Base-by-base conservation (phyloP, 1,284 basidiomycete species). In the Exobasidium rhododendri region DNA sequence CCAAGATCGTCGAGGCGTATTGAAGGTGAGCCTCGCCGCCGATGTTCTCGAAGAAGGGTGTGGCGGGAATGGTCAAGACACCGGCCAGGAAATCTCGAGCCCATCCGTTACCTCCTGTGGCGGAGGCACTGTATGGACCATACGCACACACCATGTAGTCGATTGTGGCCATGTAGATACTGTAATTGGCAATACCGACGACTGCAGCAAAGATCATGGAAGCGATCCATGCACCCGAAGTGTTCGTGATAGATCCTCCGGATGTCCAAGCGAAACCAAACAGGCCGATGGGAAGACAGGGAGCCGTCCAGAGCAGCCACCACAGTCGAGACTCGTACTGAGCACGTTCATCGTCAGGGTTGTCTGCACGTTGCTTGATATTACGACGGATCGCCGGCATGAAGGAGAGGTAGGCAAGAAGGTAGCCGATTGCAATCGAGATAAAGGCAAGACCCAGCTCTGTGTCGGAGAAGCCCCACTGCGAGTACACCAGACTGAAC, bases 201-300 rank as follows among this genome's bases (percentile, higher is more conserved):
- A 82, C 58, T 2, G 69, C 69, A 0, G 78, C 72, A 57, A 81
- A 81, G 61, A 83, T 74, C 81, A 82, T 82, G 0, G 81, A 79
- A 0, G 75, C 82, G 46, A 82, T 81, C 82, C 81, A 83, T 10
- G 10, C 35, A 17, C 17, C 17, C 10, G 35, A 17, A 40, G 7
- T 40, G 17, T 17, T 40, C 58, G 77, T 80, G 1, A 77, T 70
- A 24, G 40, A 24, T 24, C 26, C 2, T 22, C 82, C 82, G 4
- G 80, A 63, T 1, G 81, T 82, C 80, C 81, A 82, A 0, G 82
- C 82, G 64, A 83, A 83, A 1, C 80, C 80, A 31, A 82, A 76
- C 3, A 83, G 72, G 40, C 82, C 82, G 30, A 83, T 78, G 0
- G 77, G 64, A 43, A 82, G 80, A 14, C 81, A 73, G 0, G 81